Evolutionary conservation across 75 land plant species (phyloP).

Genomic region (Azolla pinnata): DNA sequence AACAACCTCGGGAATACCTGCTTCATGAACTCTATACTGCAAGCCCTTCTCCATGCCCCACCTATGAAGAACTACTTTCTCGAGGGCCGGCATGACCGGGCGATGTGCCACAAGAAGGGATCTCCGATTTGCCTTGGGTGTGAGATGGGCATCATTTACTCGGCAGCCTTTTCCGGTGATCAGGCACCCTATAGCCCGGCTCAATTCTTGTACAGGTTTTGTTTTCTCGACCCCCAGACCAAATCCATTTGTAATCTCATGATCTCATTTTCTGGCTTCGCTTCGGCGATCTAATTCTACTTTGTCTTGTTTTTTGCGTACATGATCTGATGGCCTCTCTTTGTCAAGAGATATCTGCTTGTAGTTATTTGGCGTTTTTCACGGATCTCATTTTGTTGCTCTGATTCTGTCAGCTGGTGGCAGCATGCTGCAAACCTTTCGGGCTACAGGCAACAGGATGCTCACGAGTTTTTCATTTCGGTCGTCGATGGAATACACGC

Average conservation of each 20-base stretch:
- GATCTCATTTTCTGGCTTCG: too few relatives aligned
- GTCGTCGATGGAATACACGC: slow-evolving; percentile 74
- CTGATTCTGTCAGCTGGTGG: slow-evolving; percentile 71
- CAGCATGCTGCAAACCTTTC: slow-evolving; percentile 72
- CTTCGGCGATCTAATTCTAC: too few relatives aligned
- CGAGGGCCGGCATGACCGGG: slow-evolving; percentile 55
- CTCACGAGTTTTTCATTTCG: slow-evolving; percentile 87
- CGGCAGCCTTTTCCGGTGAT: slow-evolving; percentile 75
- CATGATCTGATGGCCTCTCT: too few relatives aligned
- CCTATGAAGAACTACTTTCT: slow-evolving; percentile 77
- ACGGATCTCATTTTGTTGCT: slow-evolving; percentile 1
- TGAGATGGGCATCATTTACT: slow-evolving; percentile 65
- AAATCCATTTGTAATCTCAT: too few relatives aligned
- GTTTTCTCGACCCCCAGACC: too few relatives aligned
- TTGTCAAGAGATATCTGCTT: too few relatives aligned
- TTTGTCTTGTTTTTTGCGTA: too few relatives aligned
- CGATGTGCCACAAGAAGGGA: slow-evolving; percentile 28
- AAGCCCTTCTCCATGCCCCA: slow-evolving; percentile 77
- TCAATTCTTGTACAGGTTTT: slow-evolving; percentile 65
- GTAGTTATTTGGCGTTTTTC: too few relatives aligned
- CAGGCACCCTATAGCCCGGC: slow-evolving; percentile 84
- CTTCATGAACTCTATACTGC: slow-evolving; percentile 88
- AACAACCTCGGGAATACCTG: slow-evolving; percentile 85
- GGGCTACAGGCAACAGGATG: slow-evolving; percentile 83
- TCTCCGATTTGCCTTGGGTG: slow-evolving; percentile 54